These are phyloP conservation scores for Trichoderma koningii DNA, from an alignment of 2,329 filamentous ascomycete genomes.

Conservation along the genomic window DNA sequence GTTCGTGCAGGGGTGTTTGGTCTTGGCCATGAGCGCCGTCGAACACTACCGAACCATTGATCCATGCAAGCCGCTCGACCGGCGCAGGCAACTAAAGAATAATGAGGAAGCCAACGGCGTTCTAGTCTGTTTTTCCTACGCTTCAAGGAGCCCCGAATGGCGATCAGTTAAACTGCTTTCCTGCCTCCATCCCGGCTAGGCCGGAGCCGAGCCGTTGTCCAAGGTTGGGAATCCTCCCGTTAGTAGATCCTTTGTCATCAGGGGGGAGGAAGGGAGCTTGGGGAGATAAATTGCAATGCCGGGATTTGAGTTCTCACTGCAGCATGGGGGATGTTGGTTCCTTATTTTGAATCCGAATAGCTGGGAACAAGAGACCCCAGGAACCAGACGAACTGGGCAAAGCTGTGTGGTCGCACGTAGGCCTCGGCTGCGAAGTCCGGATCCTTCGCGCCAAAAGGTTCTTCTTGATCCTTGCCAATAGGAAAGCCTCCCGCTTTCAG, in stretches of 20 bases:
- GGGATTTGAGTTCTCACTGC: slow-evolving; percentile 4
- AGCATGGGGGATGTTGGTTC: no score
- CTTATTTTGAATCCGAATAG: background rate
- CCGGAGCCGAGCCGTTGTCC: background rate
- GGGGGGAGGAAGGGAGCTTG: no score
- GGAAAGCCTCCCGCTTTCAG: background rate
- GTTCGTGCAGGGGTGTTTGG: background rate
- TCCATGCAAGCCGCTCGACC: slow-evolving; percentile 19
- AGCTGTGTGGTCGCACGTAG: background rate
- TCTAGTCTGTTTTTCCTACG: background rate
- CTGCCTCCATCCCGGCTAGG: background rate
- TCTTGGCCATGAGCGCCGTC: background rate
- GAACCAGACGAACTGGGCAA: background rate
- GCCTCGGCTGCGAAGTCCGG: background rate
- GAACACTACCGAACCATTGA: slow-evolving; percentile 10
- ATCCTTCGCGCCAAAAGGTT: slow-evolving; percentile 7
- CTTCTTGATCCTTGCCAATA: slow-evolving; percentile 12
- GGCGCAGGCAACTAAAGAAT: background rate
- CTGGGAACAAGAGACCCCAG: background rate
- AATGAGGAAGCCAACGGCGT: background rate
- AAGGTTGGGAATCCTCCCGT: background rate
- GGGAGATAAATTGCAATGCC: background rate
- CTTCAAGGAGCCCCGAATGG: background rate
- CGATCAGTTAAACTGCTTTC: slow-evolving; percentile 7
- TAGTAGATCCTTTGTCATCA: no score